Base-by-base conservation (phyloP, 2,329 filamentous ascomycete genomes). In the Talaromyces sp. region DNA sequence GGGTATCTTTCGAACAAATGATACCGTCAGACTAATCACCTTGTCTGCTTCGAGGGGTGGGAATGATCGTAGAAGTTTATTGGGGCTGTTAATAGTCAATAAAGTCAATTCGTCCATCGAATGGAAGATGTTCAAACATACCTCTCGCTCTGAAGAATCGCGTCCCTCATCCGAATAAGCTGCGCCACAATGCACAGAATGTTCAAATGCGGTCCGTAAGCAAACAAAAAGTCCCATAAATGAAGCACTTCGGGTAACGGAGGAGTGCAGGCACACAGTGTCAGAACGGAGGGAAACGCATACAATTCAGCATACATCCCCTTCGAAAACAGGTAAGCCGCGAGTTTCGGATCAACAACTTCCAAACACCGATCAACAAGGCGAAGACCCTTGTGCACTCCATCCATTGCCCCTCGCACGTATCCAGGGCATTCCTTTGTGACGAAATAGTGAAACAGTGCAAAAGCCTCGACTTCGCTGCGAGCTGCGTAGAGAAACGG, bases 181-280 rank as follows among this genome's bases (percentile, higher is more conserved):
- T 99, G 95, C 15, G 94, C 94, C 17, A 98, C 95, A 69, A 99
- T 97, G 76, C 95, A 98, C 25, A 99, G 80, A 64, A 99, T 92
- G 74, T 99, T 99, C 67, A 99, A 78, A 77, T 99, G 95, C 40
- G 93, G 89, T 0, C 95, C 95, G 71, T 97, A 99, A 0, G 95
- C 94, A 74, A 99, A 96, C 25, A 99, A 80, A 72, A 99, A 99
- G 76, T 99, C 95, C 95, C 95, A 99, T 1, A 99, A 84, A 68
- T 91, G 87, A 64, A 99, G 79, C 0, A 99, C 95, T 78, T 99
- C 94, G 0, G 94, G 94, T 63, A 99, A 79, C 2, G 95, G 95
- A 17, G 95, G 95, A 17, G 95, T 99, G 77, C 95, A 98, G 29
- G 95, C 95, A 74, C 93, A 97, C 60, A 99, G 85, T 0, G 95